These are phyloP conservation scores for Eucalyptus polybractea DNA, from an alignment of 345 rosid genomes.

Conservation along the genomic window DNA sequence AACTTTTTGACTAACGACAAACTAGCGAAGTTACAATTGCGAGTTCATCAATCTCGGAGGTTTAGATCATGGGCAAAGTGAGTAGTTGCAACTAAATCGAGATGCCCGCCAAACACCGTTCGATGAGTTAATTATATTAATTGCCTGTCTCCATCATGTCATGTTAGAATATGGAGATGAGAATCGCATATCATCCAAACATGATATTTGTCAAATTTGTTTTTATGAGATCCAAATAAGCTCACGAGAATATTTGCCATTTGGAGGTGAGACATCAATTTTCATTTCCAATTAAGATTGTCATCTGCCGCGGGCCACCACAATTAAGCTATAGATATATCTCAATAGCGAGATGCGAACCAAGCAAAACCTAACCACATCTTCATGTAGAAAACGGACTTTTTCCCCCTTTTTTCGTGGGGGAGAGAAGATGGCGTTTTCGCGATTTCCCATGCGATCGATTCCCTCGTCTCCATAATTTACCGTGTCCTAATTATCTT, in stretches of 20 bases:
- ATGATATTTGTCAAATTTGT: not conserved
- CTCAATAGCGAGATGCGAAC: not conserved
- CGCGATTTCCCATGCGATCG: not conserved
- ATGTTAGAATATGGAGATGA: not conserved
- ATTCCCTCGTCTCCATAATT: not conserved
- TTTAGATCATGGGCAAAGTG: not conserved
- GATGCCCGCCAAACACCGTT: rapidly evolving
- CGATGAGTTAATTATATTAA: not conserved
- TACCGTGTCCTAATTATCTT: not conserved
- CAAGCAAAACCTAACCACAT: not conserved
- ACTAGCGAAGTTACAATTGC: rapidly evolving
- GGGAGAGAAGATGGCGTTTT: not conserved
- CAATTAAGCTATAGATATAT: not conserved
- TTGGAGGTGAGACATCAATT: not conserved
- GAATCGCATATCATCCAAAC: not conserved
- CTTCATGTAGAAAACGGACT: not conserved
- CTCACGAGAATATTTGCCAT: not conserved
- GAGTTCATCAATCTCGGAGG: not conserved
- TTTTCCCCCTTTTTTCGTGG: not conserved
- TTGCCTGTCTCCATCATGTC: not conserved
- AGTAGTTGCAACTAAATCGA: rapidly evolving
- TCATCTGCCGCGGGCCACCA: not conserved
- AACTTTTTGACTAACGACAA: rapidly evolving
- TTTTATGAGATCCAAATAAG: not conserved
- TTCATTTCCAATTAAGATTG: not conserved